phyloP scores from a whole-genome alignment of 176 grass and related monocot species.

The Aegilops longissima region DNA sequence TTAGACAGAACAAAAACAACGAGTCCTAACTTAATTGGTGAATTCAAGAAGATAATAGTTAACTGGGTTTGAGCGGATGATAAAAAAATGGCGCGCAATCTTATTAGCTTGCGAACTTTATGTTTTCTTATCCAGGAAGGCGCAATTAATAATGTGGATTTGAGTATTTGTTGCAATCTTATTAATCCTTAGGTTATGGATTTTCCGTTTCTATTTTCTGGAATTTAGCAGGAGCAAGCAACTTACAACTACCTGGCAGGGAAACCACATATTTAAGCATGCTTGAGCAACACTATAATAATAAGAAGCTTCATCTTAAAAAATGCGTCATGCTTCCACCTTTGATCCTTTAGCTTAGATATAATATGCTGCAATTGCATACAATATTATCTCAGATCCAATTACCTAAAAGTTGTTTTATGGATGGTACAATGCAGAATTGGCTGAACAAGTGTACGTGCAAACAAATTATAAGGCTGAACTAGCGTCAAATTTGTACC shows the following conservation, averaged over 20 bases:
- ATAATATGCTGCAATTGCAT: background rate
- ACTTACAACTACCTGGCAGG: background rate
- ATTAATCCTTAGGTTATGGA: background rate
- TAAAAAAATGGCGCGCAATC: background rate
- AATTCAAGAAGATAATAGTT: constrained; percentile 4
- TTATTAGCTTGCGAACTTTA: background rate
- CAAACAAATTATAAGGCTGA: background rate
- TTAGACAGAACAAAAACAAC: background rate
- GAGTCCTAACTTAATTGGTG: background rate
- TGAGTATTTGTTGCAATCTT: background rate
- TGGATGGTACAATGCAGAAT: background rate
- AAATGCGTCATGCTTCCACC: background rate
- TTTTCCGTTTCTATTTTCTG: background rate
- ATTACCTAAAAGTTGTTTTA: background rate
- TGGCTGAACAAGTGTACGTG: background rate
- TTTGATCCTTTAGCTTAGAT: background rate
- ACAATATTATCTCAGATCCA: background rate
- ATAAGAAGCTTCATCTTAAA: background rate
- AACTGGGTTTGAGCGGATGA: background rate
- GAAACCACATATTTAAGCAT: background rate
- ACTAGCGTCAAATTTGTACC: constrained; percentile 42
- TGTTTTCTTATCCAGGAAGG: constrained; percentile 6
- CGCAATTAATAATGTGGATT: background rate
- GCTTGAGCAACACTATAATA: background rate
- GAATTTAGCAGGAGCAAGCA: background rate